Base-by-base conservation (phyloP, 306 rosid genomes). In the Quercus mongolica region DNA sequence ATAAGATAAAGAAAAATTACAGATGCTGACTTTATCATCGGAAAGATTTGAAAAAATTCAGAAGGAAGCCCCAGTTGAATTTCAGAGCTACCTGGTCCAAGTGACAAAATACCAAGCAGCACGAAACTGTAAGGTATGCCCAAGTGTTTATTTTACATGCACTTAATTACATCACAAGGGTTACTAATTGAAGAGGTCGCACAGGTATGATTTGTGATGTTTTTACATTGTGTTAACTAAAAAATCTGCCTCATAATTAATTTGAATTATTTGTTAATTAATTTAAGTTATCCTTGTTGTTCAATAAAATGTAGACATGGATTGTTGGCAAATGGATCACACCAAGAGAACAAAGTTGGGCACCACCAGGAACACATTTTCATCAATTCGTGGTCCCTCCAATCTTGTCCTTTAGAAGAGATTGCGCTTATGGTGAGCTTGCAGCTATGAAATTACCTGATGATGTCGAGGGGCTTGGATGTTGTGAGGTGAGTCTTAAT, bases 351-450 rank as follows among this genome's bases (percentile, higher is more conserved):
- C 99, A 96, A 79, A 85, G 77, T 35, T 96, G 97, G 97, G 99
- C 99, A 0, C 99, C 99, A 35, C 59, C 81, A n/a, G 96, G 98
- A 19, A 77, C 98, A 41, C 99, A 91, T 80, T 96, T 96, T 51
- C 99, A 96, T 86, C 97, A 96, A 83, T 96, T 96, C 81, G 99
- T 96, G 4, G 99, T 96, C 13, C 99, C 99, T 73, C 93, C 98
- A 9, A 90, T 96, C 85, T 81, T 91, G 31, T 71, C 90, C 7
- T 93, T 91, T 4, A 89, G 99, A 89, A 89, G 90, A 88, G 93
- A 93, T 63, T 93, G 99, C 78, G 88, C 93, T n/a, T 96, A 96
- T 23, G 99, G 99, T 35, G 96, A 93, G 75, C 93, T 96, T 3
- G 99, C 99, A 0, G 99, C 99, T 76, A 96, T 96, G 99, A 89